Evolutionary conservation across 2,329 filamentous ascomycete species (phyloP), one percentile per base, ranked within the genome.

Genomic region (Phoma herbarum): DNA sequence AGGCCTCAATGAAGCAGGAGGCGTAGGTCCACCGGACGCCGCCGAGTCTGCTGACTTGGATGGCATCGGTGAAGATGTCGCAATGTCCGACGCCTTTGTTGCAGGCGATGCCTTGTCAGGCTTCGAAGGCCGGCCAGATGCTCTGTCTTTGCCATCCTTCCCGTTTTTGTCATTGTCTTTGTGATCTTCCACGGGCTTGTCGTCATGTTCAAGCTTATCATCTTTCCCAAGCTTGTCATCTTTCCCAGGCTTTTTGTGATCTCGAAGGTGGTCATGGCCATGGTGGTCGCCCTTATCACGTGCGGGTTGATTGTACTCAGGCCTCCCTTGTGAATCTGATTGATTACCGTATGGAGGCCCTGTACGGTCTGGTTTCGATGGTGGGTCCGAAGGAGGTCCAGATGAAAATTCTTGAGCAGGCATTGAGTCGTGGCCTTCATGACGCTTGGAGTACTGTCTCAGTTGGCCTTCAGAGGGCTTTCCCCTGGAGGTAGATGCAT

Each of bases 331-430:
- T 5, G 28, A 14, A 10, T 18, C 28, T 12, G 43, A 28, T 10
- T 46, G 16, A 10, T 41, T 23, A 14, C 23, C 23, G 33, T 29
- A 14, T 26, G 46, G 22, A 28, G 23, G 23, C 6, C 10, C 35
- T 26, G 46, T 29, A 31, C 23, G 33, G 16, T 29, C 46, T 39
- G 46, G 46, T 33, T 49, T 49, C n/a, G 26, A 46, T 14, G 44
- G 12, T 4, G 45, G 22, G 9, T n/a, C 31, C 7, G 46, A 49
- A 20, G 33, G 23, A 10, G 41, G 37, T 1, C 20, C 20, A 41
- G 37, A 23, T 2, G 20, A 20, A 23, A 20, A 12, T 23, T 20
- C n/a, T 11, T 39, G 35, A 39, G 18, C n/a, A 20, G n/a, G 35
- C 35, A 20, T n/a, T 7, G 35, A 20, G 9, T 25, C 20, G 16